Evolutionary conservation across 2,329 filamentous ascomycete species (phyloP), one percentile per base, ranked within the genome.

Genomic region (Epicoccum sorghinum): DNA sequence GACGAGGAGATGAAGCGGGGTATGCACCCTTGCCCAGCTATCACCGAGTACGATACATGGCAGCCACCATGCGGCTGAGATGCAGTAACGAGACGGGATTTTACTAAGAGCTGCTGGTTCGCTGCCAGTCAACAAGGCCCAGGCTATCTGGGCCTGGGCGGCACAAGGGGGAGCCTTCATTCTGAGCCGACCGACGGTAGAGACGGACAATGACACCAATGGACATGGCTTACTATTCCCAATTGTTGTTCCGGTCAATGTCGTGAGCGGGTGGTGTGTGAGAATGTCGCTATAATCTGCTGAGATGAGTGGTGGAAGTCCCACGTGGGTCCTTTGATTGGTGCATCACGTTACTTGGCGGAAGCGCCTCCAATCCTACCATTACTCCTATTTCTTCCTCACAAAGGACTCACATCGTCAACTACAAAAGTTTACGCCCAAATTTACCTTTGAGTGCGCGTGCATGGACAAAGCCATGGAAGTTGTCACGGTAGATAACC

Each of bases 321-420:
- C 36, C 52, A 55, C 52, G 52, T 55, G 46, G 36, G 23, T 27
- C 37, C 29, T n/a, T 41, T 50, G 36, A 55, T 55, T 55, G 52
- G 52, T 22, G 32, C 2, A 40, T 42, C 14, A 23, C 7, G 10
- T 25, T 25, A 36, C 46, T 50, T 45, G 37, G 52, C 52, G 7
- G 8, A 4, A 47, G 37, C 52, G 52, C 52, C 52, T 47, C 33
- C 30, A 55, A 50, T 33, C 32, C 13, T 30, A 41, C 13, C 9
- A 27, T 49, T 9, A 29, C 27, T 29, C 27, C 14, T 10, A 7
- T 10, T 30, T 8, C n/a, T 32, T 7, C 29, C 30, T 37, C 32
- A 23, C 7, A 4, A 42, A 23, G 14, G 5, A n/a, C 43, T 47
- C 43, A 24, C 32, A 29, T 47, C 24, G 35, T 7, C 18, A 4